phyloP scores from a whole-genome alignment of 1,284 basidiomycete genomes.

The Apiotrichum brassicae region DNA sequence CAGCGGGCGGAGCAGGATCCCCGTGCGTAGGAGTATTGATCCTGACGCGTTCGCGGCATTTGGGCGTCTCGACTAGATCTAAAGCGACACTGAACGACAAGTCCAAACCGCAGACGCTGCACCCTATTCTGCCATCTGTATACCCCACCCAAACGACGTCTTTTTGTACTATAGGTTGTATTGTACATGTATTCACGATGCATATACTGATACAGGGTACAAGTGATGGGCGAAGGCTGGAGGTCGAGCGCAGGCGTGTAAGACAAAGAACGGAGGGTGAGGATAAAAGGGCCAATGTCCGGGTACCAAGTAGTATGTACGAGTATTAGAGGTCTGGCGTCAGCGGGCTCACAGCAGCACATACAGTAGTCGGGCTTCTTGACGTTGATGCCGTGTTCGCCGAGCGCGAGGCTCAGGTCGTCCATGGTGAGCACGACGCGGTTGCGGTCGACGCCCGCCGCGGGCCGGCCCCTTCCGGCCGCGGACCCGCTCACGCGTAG shows the following conservation, averaged over 20 bases:
- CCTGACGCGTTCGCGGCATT: background rate
- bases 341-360: slow-evolving; percentile 10
- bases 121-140: too few species aligned
- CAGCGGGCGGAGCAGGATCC: background rate
- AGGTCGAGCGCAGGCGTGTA: background rate
- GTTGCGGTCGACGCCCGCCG: slow-evolving; percentile 63
- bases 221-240: background rate
- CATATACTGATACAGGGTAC: slow-evolving; percentile 6
- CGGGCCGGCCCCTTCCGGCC: slow-evolving; percentile 43
- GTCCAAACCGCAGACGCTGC: too few species aligned
- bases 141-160: too few species aligned
- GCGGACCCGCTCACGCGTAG: slow-evolving; percentile 61
- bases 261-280: background rate
- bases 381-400: slow-evolving; percentile 93
- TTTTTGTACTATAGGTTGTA: background rate
- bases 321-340: background rate
- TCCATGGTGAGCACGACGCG: slow-evolving; percentile 98
- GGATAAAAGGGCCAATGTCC: background rate
- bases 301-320: too few species aligned
- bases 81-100: too few species aligned
- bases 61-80: background rate
- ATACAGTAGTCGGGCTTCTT: slow-evolving; percentile 71
- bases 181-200: slow-evolving; percentile 2
- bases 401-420: slow-evolving; percentile 82
- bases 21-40: background rate